Percentiles rank a stretch among this genome's conserved stretches.
These are phyloP conservation scores for Penicillium sp. DNA, from an alignment of 2,329 filamentous ascomycete species.

Conservation along the genomic window DNA sequence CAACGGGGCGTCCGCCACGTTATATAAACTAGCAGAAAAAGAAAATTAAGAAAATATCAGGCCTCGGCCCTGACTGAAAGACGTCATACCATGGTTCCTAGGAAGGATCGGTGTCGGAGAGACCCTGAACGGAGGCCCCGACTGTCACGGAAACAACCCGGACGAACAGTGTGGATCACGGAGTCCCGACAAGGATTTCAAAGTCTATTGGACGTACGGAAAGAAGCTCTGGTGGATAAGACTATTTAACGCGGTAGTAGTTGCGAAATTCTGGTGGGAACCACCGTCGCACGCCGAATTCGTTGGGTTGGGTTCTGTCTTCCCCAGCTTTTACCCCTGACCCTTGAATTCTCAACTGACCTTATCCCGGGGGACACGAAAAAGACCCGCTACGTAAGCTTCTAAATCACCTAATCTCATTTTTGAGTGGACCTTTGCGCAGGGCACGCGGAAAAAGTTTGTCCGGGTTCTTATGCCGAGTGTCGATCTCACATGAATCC, in stretches of 20 bases:
- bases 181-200: neutral
- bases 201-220: neutral
- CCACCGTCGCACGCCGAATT: constrained; percentile 1
- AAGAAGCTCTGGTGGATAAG: constrained; percentile 1
- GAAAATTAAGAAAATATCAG: neutral
- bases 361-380: neutral
- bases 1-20: constrained; percentile 4
- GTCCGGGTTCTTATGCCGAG: constrained; percentile 8
- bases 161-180: constrained; percentile 9
- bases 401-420: neutral
- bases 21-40: constrained; percentile 6
- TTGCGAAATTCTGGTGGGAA: neutral
- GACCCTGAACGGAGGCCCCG: constrained; percentile 9
- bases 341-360: neutral
- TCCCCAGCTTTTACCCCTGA: neutral
- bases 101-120: constrained; percentile 1
- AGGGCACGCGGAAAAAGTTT: neutral
- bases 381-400: neutral
- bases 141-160: constrained; percentile 5
- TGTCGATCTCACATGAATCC: constrained; percentile 26
- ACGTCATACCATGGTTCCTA: constrained; percentile 9
- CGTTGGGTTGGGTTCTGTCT: neutral
- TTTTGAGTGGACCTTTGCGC: neutral
- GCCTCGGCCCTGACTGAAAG: constrained; percentile 2
- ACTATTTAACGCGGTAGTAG: neutral